Evolutionary conservation across 257 asterid species (phyloP), one percentile per base, ranked within the genome.

Genomic region (Penstemon newberryi): DNA sequence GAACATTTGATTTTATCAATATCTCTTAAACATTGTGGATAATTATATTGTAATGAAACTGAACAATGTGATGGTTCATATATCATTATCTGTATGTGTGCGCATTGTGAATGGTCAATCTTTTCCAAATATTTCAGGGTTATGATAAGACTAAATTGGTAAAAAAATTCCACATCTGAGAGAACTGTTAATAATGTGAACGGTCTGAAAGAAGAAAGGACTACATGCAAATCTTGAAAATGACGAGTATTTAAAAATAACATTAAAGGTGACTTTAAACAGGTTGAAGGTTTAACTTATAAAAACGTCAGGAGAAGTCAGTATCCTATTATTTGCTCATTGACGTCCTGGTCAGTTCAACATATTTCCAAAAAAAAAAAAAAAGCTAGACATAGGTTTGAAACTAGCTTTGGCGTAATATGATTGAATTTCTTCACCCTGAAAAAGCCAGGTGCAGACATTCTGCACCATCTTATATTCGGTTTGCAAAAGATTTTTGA

Each of bases 211-310:
- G 18, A 12, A 36, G 49, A 59, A 8, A 10, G 18, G 33, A 40
- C 43, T 40, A 59, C 4, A 39, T 10, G 54, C 11, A 49, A 57
- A 8, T 38, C 6, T 4, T 12, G 46, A 42, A 58, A 58, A n/a
- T 39, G 38, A 4, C 5, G 5, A 58, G 15, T 41, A 19, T 18
- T 4, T 3, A 3, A 59, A 6, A 2, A 44, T 59, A 39, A 43
- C 33, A 25, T 0, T 11, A 3, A 18, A 40, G 65, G 43, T 9
- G 8, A 33, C 33, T 53, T 37, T 42, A 5, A 33, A 64, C 65
- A 63, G 56, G 65, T 38, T 10, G 7, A 65, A 40, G 43, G 36
- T 13, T 66, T 50, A 47, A 66, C 63, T 62, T 13, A 43, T 50
- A 50, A 56, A 63, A 55, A 44, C 15, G 66, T 40, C 19, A 43